These are phyloP conservation scores for Bremia lactucae DNA, from an alignment of 352 stramenopile species.

Conservation along the genomic window DNA sequence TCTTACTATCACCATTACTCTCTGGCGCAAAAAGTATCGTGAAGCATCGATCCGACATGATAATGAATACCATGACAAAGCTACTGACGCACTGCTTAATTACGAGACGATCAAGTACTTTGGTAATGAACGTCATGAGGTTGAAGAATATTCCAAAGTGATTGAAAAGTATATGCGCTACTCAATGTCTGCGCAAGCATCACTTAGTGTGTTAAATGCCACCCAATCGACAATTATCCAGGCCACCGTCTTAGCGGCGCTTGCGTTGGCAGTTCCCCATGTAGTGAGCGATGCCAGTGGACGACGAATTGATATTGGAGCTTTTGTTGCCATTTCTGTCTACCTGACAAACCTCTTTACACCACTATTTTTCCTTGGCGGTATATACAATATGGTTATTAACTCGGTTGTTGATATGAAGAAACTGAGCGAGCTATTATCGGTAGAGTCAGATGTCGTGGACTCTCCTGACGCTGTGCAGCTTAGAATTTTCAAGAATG, in stretches of 20 bases:
- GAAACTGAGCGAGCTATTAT: constrained; percentile 94
- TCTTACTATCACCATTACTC: constrained; percentile 93
- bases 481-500: constrained; percentile 69
- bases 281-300: constrained; percentile 61
- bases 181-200: constrained; percentile 89
- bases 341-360: constrained; percentile 95
- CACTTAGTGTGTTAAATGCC: constrained; percentile 91
- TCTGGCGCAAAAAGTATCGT: constrained; percentile 97
- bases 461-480: constrained; percentile 81
- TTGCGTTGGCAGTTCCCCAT: constrained; percentile 57
- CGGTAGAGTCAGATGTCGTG: constrained; percentile 89
- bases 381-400: constrained; percentile 85
- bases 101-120: constrained; percentile 99
- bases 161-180: constrained; percentile 92
- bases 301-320: constrained; percentile 83
- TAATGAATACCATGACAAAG: constrained; percentile 97
- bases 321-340: constrained; percentile 93
- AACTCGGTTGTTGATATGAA: constrained; percentile 94
- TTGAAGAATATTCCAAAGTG: constrained; percentile 83
- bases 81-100: constrained; percentile 94
- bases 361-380: constrained; percentile 94
- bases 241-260: constrained; percentile 45
- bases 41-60: constrained; percentile 90
- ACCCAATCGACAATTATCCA: constrained; percentile 85
- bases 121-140: constrained; percentile 90